These are phyloP conservation scores for Solanum ahanhuiri DNA, from an alignment of 257 asterid genomes.

Conservation along the genomic window DNA sequence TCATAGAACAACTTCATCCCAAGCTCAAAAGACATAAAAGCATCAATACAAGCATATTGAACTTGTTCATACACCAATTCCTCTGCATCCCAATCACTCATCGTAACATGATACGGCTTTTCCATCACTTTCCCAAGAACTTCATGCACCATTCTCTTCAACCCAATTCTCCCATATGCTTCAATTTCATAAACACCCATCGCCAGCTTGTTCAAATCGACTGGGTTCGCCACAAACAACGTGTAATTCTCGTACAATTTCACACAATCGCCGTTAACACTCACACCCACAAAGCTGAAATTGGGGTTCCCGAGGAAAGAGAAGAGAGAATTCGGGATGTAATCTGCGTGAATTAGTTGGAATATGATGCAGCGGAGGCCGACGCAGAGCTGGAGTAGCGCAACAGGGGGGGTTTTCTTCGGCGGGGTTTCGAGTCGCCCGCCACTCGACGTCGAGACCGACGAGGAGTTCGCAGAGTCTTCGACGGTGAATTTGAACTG, in stretches of 20 bases:
- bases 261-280: not conserved
- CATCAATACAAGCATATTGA: slow-evolving; percentile 44
- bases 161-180: slow-evolving; percentile 22
- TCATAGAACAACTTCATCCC: slow-evolving; percentile 21
- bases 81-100: slow-evolving; percentile 41
- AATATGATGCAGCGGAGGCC: slow-evolving; percentile 5
- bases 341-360: not conserved
- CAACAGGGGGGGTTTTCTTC: not conserved
- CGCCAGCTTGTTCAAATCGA: slow-evolving; percentile 40
- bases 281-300: not conserved
- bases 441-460: slow-evolving; percentile 13
- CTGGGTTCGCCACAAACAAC: slow-evolving; percentile 2
- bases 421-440: not conserved
- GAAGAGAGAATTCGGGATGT: not conserved
- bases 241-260: not conserved
- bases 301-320: not conserved
- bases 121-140: slow-evolving; percentile 26
- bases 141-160: slow-evolving; percentile 20
- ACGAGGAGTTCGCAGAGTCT: not conserved
- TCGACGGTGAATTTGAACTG: not conserved
- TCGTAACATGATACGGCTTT: slow-evolving; percentile 29
- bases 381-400: slow-evolving; percentile 6
- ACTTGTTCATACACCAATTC: slow-evolving; percentile 32
- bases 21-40: slow-evolving; percentile 32
- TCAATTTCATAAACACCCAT: slow-evolving; percentile 9